phyloP scores from a whole-genome alignment of 306 rosid species.

The Lablab purpureus region DNA sequence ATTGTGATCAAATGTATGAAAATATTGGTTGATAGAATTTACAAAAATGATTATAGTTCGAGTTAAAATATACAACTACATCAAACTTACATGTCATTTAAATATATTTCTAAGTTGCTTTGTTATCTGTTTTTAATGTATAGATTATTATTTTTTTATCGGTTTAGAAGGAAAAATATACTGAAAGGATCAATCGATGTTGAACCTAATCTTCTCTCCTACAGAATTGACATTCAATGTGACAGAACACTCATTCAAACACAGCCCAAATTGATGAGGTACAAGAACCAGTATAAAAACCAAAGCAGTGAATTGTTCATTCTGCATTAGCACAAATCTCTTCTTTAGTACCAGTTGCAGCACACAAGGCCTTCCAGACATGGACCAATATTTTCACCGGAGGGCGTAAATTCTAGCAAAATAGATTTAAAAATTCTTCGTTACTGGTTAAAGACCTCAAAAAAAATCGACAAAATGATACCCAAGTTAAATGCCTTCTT shows the following conservation, averaged over 20 bases:
- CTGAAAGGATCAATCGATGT: neutral
- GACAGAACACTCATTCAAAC: neutral
- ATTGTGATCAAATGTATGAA: too few relatives aligned
- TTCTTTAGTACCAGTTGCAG: slow-evolving; percentile 60
- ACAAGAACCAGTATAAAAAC: slow-evolving; percentile 11
- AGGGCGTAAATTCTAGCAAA: slow-evolving; percentile 68
- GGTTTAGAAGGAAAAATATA: too few relatives aligned
- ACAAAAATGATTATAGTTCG: too few relatives aligned
- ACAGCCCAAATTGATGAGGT: neutral
- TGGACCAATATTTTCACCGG: slow-evolving; percentile 84
- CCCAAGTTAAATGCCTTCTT: slow-evolving; percentile 10
- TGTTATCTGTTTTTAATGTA: too few relatives aligned
- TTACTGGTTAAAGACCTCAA: slow-evolving; percentile 2
- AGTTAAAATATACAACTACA: too few relatives aligned
- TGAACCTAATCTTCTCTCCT: neutral
- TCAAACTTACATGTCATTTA: too few relatives aligned
- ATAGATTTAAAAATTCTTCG: slow-evolving; percentile 40
- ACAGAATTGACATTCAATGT: neutral
- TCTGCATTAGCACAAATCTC: slow-evolving; percentile 34
- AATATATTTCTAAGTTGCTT: too few relatives aligned
- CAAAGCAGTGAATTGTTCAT: slow-evolving; percentile 43
- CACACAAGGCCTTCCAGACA: slow-evolving; percentile 91
- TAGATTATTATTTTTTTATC: too few relatives aligned
- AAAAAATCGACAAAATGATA: neutral
- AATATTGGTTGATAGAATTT: too few relatives aligned